Evolutionary conservation across 2,329 filamentous ascomycete genomes (phyloP), one percentile per base, ranked within the genome.

Genomic region (Aspergillus versicolor): DNA sequence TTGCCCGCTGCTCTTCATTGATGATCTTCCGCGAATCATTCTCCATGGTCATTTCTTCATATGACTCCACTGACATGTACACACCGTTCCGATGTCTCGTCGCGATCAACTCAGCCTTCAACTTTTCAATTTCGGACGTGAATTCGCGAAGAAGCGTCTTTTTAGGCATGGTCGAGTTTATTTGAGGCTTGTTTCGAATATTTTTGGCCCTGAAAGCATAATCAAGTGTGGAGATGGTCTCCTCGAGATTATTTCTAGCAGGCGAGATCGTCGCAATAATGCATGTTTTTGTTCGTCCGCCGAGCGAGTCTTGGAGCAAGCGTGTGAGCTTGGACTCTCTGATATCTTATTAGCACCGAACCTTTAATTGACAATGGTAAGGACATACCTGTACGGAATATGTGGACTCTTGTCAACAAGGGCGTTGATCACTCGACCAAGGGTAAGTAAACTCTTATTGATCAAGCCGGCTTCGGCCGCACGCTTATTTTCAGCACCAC

Each of bases 141-240:
- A 96, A 96, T 63, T 99, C 94, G 58, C 85, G 88, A 11, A 99
- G 82, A 12, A 99, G 76, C 3, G 91, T 96, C 76, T 94, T 96
- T 76, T 97, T 99, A 62, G 91, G 92, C 62, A 97, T 86, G 69
- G 91, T 86, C 69, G 91, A 90, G 74, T 97, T 99, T 66, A 96
- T 83, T 70, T 99, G 94, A 0, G 94, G 95, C 75, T 97, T 97
- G 75, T 99, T 99, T 49, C 91, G 89, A 67, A 99, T 99, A 65
- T 99, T 97, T 80, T 99, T 99, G 15, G 94, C 94, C 46, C 94
- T 86, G 77, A 97, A 97, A 11, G 94, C 95, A 70, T 99, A 99
- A 73, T 99, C 94, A 2, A 99, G 82, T 0, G 95, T 99, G 0
- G 94, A 97, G 59, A 99, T 97, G 0, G 95, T 99, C 75, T 99